Percentiles rank a stretch among this genome's conserved stretches.
Conservation (phyloP, 1,284 basidiomycete genomes). For the Irpex rosettiformis region DNA sequence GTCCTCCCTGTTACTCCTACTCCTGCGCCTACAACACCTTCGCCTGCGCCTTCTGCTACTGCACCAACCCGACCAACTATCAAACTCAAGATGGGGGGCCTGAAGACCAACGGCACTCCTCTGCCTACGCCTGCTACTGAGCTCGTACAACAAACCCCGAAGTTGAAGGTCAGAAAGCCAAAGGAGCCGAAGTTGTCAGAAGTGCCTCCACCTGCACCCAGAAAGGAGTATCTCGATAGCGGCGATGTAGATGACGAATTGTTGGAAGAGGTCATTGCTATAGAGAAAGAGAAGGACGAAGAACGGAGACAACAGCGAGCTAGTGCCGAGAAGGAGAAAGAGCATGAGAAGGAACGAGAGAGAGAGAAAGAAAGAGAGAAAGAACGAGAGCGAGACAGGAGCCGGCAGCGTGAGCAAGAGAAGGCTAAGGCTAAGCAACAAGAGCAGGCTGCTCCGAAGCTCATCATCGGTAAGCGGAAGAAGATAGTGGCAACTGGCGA, state of each 20-base stretch:
- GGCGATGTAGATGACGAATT: conserved; percentile 62
- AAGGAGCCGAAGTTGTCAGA: conserved; percentile 39
- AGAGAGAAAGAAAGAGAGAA: conserved; percentile 19
- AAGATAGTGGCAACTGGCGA: conserved; percentile 34
- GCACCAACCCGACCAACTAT: conserved; percentile 47
- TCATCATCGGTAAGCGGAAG: conserved; percentile 49
- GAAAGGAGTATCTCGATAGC: conserved; percentile 52
- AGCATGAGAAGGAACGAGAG: conserved; percentile 15
- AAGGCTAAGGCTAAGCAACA: conserved; percentile 26
- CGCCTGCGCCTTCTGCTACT: conserved; percentile 28
- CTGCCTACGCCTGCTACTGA: conserved; percentile 10
- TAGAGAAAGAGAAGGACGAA: conserved; percentile 64
- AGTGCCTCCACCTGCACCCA: conserved; percentile 41
- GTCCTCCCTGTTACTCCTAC: background rate
- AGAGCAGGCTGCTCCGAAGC: conserved; percentile 21
- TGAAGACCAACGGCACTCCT: conserved; percentile 19
- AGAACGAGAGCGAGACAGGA: conserved; percentile 14
- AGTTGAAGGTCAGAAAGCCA: conserved; percentile 43
- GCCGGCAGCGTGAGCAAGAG: conserved; percentile 15
- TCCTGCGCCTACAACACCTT: conserved; percentile 24
- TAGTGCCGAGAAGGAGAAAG: conserved; percentile 23
- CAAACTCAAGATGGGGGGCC: conserved; percentile 48
- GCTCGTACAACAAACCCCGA: conserved; percentile 24
- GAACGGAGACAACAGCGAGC: conserved; percentile 26
- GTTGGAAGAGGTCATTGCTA: conserved; percentile 76